Base-by-base conservation (phyloP, 495 filamentous ascomycete species). In the Aspergillus cristatus region DNA sequence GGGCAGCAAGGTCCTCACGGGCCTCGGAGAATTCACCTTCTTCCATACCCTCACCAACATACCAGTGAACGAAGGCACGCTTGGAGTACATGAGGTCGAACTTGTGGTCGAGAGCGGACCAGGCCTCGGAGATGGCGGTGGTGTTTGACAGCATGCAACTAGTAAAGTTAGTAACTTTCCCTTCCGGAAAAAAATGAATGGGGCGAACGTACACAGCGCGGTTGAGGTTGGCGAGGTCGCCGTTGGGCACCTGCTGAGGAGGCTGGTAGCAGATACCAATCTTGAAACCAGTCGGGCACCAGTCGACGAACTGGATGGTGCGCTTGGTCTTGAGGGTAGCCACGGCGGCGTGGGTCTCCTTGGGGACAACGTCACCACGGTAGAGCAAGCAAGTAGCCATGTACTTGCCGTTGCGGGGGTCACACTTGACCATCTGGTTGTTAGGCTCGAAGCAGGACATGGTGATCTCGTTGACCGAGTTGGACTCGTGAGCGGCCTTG, bases 81-180 rank as follows among this genome's bases (percentile, higher is more conserved):
- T 98, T 98, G 61, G 89, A 89, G 77, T 97, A 97, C 91, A 98
- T 98, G 58, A 98, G 87, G 52, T 98, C 91, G 70, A 98, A 98
- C 70, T 98, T 98, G 77, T 84, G 82, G 39, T 90, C 93, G 36
- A 98, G 82, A 53, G 90, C 85, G 34, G 87, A 86, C 91, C 91
- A 98, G 40, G 91, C 91, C 72, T 98, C 90, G 55, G 89, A 85
- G 60, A 98, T 98, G 54, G 91, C 91, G 30, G 91, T 98, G 42
- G 93, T 98, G 76, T 98, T 98, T 67, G 93, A 96, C 38, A 98
- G 75, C 91, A 98, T 97, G 79, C 90, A 95, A 44, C 83, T 87
- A 51, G 20, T 24, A 28, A 22, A 16, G 40, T 62, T 49, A 64
- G 52, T 36, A 37, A 36, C 8, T 16, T 28, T 3, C 8, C 35